Percentiles rank a stretch among this genome's conserved stretches.
These are phyloP conservation scores for Ogataea nitratoaversa DNA, from an alignment of 805 yeast genomes.

Conservation along the genomic window DNA sequence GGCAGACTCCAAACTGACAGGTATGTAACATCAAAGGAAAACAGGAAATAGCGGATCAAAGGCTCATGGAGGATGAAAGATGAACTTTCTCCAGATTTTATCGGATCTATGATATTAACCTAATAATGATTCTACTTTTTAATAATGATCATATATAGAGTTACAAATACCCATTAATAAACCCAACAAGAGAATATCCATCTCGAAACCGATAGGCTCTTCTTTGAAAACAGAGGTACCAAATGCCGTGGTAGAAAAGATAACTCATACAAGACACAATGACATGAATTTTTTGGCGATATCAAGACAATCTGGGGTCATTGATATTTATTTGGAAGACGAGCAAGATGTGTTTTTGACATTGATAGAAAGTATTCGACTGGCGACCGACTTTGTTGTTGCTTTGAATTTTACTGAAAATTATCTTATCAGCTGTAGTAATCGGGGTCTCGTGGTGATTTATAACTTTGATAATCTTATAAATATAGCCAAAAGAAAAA, in stretches of 20 bases:
- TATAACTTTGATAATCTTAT: constrained; percentile 14
- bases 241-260: constrained; percentile 15
- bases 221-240: constrained; percentile 5
- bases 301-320: constrained; percentile 17
- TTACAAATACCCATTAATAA: constrained; percentile 6
- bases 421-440: constrained; percentile 20
- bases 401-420: constrained; percentile 15
- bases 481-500: constrained; percentile 4
- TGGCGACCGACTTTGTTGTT: constrained; percentile 18
- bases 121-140: not conserved
- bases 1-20: constrained; percentile 16
- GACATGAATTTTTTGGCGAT: constrained; percentile 12
- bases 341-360: constrained; percentile 8
- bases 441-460: constrained; percentile 21
- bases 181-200: constrained; percentile 2
- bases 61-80: no score
- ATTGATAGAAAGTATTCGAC: constrained; percentile 14
- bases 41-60: no score
- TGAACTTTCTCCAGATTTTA: no score
- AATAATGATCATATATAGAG: constrained; percentile 5
- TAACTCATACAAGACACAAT: constrained; percentile 5
- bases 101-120: constrained; percentile 10
- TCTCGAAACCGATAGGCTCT: constrained; percentile 4
- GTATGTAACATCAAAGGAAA: no score
- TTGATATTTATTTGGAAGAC: constrained; percentile 15